These are phyloP conservation scores for Moricandia moricandioides DNA, from an alignment of 345 rosid species.

Conservation along the genomic window DNA sequence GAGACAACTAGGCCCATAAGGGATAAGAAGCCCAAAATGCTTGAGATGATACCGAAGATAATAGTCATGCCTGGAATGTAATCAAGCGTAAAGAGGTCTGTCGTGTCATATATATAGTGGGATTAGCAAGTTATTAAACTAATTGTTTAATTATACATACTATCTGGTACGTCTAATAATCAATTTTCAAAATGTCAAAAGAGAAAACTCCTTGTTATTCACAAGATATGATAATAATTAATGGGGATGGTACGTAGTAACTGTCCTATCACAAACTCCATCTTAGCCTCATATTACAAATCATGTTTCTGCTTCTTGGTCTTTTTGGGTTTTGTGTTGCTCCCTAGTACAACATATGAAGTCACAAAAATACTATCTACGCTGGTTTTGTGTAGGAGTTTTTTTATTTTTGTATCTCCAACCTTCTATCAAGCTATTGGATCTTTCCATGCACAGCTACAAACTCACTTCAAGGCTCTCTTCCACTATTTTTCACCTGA, in stretches of 20 bases:
- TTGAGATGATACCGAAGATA: not conserved
- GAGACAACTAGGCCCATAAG: conserved; percentile 6
- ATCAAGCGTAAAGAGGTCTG: not conserved
- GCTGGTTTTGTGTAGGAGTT: conserved; percentile 4
- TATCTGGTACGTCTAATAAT: not conserved
- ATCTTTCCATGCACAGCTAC: conserved; percentile 21
- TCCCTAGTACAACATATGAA: conserved; percentile 5
- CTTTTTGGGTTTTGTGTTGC: not conserved
- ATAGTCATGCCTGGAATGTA: not conserved
- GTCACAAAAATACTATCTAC: conserved; percentile 8
- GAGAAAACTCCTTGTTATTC: conserved; percentile 9
- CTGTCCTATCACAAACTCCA: not conserved
- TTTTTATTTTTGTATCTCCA: conserved; percentile 3
- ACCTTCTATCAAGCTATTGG: conserved; percentile 5
- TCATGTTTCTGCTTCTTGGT: not conserved
- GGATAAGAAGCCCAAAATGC: not conserved
- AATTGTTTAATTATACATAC: not conserved
- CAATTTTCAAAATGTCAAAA: not conserved
- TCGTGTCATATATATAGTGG: not conserved
- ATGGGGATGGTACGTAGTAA: not conserved
- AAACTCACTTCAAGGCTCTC: conserved; percentile 30
- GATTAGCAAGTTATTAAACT: not conserved
- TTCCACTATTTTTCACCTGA: conserved; percentile 36
- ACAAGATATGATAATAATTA: conserved; percentile 8
- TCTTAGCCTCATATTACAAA: conserved; percentile 20